Evolutionary conservation across 176 grass and related monocot genomes (phyloP).

Genomic region (Triticum timopheevii): DNA sequence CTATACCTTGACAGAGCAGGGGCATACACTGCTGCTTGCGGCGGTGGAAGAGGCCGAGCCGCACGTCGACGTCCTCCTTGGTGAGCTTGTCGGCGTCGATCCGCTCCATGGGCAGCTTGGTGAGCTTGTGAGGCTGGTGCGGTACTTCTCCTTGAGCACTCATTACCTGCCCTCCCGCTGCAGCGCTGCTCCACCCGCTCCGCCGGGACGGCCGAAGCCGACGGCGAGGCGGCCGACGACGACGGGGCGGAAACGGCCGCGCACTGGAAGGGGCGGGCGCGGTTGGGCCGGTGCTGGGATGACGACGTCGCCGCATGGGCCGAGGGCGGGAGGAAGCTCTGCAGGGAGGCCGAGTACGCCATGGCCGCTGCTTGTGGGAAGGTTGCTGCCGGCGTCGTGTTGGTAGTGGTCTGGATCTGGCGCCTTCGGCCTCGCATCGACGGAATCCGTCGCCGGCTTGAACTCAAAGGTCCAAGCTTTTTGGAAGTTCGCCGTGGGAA

Average conservation of each 20-base stretch:
- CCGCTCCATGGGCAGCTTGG: conserved; percentile 62
- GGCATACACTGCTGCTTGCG: conserved; percentile 91
- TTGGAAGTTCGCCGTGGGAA: too few relatives aligned
- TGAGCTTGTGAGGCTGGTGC: conserved; percentile 62
- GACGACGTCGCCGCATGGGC: background rate
- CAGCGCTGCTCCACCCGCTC: conserved; percentile 67
- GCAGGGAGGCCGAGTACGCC: conserved; percentile 70
- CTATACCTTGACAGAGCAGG: too few relatives aligned
- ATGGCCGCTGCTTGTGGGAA: conserved; percentile 31
- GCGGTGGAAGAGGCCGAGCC: conserved; percentile 95
- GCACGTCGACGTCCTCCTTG: conserved; percentile 88
- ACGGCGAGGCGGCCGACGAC: conserved; percentile 2
- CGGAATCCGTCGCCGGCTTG: too few relatives aligned
- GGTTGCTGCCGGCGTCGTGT: too few relatives aligned
- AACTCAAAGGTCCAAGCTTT: too few relatives aligned
- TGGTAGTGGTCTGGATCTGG: too few relatives aligned
- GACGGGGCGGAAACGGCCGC: conserved; percentile 19
- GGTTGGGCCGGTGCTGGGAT: conserved; percentile 4
- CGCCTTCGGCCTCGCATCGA: too few relatives aligned
- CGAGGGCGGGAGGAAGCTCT: conserved; percentile 52
- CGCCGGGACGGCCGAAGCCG: background rate
- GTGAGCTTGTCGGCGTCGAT: conserved; percentile 63
- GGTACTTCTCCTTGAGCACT: conserved; percentile 84
- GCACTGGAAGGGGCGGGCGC: background rate
- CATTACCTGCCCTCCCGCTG: conserved; percentile 58